These are phyloP conservation scores for Ophiosphaerella herpotricha DNA, from an alignment of 2,329 filamentous ascomycete genomes.

Conservation along the genomic window DNA sequence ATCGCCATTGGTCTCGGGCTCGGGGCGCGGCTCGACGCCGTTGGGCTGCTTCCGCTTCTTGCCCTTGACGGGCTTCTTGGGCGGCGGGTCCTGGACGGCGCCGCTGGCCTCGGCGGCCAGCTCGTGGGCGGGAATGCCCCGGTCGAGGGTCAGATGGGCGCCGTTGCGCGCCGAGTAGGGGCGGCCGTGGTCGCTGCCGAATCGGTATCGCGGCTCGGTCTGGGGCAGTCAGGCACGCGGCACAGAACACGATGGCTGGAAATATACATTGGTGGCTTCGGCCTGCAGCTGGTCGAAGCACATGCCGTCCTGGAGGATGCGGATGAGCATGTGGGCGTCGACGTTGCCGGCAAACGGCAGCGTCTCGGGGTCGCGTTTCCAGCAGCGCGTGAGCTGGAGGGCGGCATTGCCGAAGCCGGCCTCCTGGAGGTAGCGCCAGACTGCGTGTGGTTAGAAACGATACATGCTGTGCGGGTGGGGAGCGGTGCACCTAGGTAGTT, in stretches of 20 bases:
- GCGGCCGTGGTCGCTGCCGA: constrained; percentile 46
- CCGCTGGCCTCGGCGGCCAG: constrained; percentile 42
- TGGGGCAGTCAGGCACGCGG: constrained; percentile 23
- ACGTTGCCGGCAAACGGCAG: constrained; percentile 66
- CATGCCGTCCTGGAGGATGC: constrained; percentile 67
- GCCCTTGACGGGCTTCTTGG: constrained; percentile 40
- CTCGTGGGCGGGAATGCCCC: constrained; percentile 41
- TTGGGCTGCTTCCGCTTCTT: constrained; percentile 42
- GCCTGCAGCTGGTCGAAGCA: constrained; percentile 52
- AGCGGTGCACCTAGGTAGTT: constrained; percentile 59
- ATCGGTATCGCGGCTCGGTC: constrained; percentile 41
- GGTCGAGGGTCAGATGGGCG: constrained; percentile 41
- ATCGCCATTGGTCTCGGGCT: constrained; percentile 50
- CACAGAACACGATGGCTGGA: constrained; percentile 9
- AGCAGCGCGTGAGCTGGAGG: constrained; percentile 64
- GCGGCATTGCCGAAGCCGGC: constrained; percentile 61
- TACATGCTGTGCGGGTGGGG: not conserved
- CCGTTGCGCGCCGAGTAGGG: constrained; percentile 46
- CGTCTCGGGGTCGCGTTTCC: constrained; percentile 64
- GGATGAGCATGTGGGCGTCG: constrained; percentile 62
- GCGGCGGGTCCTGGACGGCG: constrained; percentile 35
- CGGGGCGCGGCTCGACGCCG: constrained; percentile 36
- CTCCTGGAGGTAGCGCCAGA: constrained; percentile 63
- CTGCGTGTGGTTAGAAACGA: constrained; percentile 27
- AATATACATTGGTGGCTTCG: constrained; percentile 35